phyloP scores from a whole-genome alignment of 2,329 filamentous ascomycete genomes.

The Penicillium sp. region DNA sequence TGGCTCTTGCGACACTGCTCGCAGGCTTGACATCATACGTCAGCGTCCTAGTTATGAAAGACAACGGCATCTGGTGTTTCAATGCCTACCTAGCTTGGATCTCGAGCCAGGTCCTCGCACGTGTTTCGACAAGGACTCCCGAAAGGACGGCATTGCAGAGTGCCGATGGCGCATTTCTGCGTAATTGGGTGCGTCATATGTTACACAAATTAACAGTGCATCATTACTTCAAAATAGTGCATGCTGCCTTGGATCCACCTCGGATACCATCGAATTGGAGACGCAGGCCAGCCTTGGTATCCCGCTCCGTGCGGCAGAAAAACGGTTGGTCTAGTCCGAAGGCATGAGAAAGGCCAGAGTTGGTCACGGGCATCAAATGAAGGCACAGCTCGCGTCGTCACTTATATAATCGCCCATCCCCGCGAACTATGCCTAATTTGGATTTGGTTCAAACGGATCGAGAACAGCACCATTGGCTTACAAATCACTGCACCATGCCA shows the following conservation, averaged over 20 bases:
- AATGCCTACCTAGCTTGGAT: neutral
- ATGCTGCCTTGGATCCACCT: neutral
- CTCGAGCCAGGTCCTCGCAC: neutral
- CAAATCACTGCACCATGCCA: neutral
- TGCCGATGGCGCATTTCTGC: neutral
- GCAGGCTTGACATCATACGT: neutral
- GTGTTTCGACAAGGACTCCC: neutral
- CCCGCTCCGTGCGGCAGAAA: neutral
- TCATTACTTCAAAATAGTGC: neutral
- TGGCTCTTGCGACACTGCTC: neutral
- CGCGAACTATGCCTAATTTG: too few relatives aligned
- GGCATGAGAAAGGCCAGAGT: neutral
- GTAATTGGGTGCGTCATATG: neutral
- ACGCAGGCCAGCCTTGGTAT: neutral
- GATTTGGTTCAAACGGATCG: neutral
- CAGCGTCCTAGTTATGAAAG: neutral
- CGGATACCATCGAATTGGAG: neutral
- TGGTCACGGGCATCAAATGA: too few relatives aligned
- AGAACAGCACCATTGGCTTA: neutral
- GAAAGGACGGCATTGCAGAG: neutral
- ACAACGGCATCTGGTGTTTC: neutral
- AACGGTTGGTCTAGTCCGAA: neutral
- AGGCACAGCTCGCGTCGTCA: too few relatives aligned
- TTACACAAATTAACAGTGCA: too few relatives aligned
- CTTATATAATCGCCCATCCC: too few relatives aligned